Evolutionary conservation across 495 filamentous ascomycete genomes (phyloP).

Genomic region (Talaromyces ruber): DNA sequence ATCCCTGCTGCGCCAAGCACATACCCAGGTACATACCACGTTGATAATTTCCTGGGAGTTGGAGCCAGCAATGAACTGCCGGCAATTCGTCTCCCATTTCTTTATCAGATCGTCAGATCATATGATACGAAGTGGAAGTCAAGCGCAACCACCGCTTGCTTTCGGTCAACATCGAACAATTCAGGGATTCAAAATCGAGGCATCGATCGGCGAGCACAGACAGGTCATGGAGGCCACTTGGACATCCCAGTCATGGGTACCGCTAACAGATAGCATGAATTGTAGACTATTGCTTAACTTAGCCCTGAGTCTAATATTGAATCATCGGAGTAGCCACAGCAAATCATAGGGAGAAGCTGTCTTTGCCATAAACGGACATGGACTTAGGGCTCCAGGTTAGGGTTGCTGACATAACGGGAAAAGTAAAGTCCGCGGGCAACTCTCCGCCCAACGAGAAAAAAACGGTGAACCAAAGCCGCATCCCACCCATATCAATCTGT

Average conservation of each 20-base stretch:
- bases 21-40: not conserved
- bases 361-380: not conserved
- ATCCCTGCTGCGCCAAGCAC: not conserved
- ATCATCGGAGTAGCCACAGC: not conserved
- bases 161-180: not conserved
- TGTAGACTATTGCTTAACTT: not conserved
- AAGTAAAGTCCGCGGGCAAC: conserved; percentile 8
- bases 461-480: conserved; percentile 12
- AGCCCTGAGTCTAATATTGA: not conserved
- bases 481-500: not conserved
- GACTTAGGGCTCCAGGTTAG: conserved; percentile 21
- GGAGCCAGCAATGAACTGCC: not conserved
- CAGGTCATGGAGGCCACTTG: not conserved
- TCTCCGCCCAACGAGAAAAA: conserved; percentile 20
- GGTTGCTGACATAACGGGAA: conserved; percentile 35
- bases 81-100: not conserved
- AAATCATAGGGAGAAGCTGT: not conserved
- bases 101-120: not conserved
- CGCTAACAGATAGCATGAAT: not conserved
- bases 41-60: not conserved
- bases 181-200: not conserved
- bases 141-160: not conserved
- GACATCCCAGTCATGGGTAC: not conserved
- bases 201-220: not conserved
- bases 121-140: not conserved